These are phyloP conservation scores for Tolypocladium amazonense DNA, from an alignment of 2,329 filamentous ascomycete genomes.

Conservation along the genomic window DNA sequence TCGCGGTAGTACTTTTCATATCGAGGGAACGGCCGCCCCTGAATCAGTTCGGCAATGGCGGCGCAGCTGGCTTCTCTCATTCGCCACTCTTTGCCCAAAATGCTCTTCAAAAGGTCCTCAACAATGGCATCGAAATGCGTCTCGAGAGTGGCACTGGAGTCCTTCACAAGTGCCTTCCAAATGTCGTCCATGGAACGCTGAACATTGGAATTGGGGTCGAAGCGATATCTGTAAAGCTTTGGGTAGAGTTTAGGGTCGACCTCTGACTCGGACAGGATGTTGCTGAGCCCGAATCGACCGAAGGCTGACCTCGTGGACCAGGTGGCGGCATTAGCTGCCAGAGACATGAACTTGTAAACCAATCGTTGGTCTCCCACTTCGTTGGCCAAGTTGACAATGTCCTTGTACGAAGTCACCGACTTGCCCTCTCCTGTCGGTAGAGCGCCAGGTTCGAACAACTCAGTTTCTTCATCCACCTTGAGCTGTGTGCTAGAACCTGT, in stretches of 20 bases:
- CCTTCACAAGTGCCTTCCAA: constrained; percentile 92
- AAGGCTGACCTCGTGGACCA: constrained; percentile 98
- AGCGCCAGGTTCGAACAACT: constrained; percentile 85
- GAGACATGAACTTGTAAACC: constrained; percentile 98
- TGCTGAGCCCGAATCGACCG: constrained; percentile 85
- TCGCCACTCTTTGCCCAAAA: constrained; percentile 87
- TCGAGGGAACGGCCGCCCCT: constrained; percentile 62
- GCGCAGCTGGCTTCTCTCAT: constrained; percentile 86
- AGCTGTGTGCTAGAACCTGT: constrained; percentile 65
- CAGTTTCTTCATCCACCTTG: constrained; percentile 81
- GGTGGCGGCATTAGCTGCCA: constrained; percentile 89
- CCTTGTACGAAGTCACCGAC: constrained; percentile 91
- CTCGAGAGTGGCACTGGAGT: constrained; percentile 66
- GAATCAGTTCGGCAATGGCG: constrained; percentile 78
- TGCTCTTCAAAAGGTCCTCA: constrained; percentile 72
- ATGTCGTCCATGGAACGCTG: constrained; percentile 95
- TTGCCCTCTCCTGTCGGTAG: constrained; percentile 82
- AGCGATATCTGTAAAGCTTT: constrained; percentile 87
- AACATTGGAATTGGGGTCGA: constrained; percentile 90
- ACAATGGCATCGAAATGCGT: constrained; percentile 82
- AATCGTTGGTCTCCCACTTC: constrained; percentile 92
- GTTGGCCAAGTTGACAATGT: constrained; percentile 90
- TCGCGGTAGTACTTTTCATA: constrained; percentile 79
- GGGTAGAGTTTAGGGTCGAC: constrained; percentile 91
- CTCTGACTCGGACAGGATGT: constrained; percentile 77